A percentile compares a stretch with the other conserved stretches of the same genome.
Conservation (phyloP, 768 basidiomycete species). For the Suillus subaureus region DNA sequence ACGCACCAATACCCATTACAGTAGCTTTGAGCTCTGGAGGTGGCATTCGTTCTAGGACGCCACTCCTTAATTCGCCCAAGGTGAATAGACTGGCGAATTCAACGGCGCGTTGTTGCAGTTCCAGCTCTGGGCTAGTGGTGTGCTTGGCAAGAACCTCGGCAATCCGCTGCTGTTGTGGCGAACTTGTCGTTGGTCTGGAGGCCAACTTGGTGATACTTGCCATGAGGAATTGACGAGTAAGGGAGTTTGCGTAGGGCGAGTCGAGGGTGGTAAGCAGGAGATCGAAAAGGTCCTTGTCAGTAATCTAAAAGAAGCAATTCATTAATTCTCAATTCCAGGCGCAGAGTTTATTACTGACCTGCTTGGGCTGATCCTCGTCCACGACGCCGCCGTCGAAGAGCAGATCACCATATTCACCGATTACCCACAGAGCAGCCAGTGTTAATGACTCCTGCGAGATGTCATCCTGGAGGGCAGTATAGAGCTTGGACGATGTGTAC, state of each 20-base stretch:
- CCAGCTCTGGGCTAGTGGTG: slow-evolving; percentile 87
- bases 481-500: slow-evolving; percentile 92
- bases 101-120: slow-evolving; percentile 93
- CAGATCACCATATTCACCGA: slow-evolving; percentile 95
- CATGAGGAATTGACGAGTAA: slow-evolving; percentile 91
- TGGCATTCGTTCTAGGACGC: slow-evolving; percentile 98
- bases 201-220: slow-evolving; percentile 89
- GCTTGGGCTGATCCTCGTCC: slow-evolving; percentile 71
- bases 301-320: slow-evolving; percentile 46
- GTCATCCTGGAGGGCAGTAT: slow-evolving; percentile 83
- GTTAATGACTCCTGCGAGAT: slow-evolving; percentile 97
- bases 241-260: slow-evolving; percentile 92
- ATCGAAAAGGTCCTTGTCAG: slow-evolving; percentile 83
- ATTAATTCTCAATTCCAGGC: neutral
- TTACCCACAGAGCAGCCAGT: slow-evolving; percentile 90
- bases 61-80: slow-evolving; percentile 72
- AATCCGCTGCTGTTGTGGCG: slow-evolving; percentile 76
- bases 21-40: slow-evolving; percentile 97
- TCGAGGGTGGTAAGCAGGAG: slow-evolving; percentile 84
- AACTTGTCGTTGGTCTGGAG: slow-evolving; percentile 69
- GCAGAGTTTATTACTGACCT: slow-evolving; percentile 44
- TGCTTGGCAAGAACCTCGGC: slow-evolving; percentile 77
- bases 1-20: slow-evolving; percentile 87
- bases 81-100: slow-evolving; percentile 90
- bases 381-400: slow-evolving; percentile 85